Evolutionary conservation across 164 flowering plant species (phyloP).

Genomic region (Berberis thunbergii): DNA sequence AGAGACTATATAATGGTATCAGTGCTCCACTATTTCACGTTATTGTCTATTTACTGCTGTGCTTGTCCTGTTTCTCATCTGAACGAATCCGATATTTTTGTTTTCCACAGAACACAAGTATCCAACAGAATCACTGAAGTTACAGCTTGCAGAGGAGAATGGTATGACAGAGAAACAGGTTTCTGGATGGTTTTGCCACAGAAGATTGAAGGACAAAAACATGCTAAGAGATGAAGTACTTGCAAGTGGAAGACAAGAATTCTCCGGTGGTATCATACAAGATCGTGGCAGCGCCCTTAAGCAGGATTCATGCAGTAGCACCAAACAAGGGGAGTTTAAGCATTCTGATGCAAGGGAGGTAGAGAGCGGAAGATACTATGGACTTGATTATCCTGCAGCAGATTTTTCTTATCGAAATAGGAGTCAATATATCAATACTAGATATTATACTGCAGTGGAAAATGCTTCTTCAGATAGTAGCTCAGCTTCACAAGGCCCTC

Average conservation of each 20-base stretch:
- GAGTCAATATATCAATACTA: conserved; percentile 14
- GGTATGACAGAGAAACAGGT: conserved; percentile 89
- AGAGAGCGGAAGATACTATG: conserved; percentile 55
- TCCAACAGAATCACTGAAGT: conserved; percentile 65
- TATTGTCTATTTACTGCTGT: neutral
- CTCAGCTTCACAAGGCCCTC: conserved; percentile 46
- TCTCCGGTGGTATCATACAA: conserved; percentile 68
- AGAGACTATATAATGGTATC: conserved; percentile 71
- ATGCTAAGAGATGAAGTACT: conserved; percentile 32
- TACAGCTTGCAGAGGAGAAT: conserved; percentile 45
- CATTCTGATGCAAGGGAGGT: conserved; percentile 62
- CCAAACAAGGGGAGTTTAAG: conserved; percentile 56
- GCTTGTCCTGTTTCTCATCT: neutral
- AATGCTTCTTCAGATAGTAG: conserved; percentile 77
- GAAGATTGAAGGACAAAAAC: conserved; percentile 87
- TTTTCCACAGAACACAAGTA: conserved; percentile 69
- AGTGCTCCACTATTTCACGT: conserved; percentile 4
- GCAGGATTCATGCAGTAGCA: conserved; percentile 96
- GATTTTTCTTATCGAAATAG: conserved; percentile 28
- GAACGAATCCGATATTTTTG: conserved; percentile 2
- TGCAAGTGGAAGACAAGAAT: conserved; percentile 59
- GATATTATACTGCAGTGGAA: conserved; percentile 24
- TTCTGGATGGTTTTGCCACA: conserved; percentile 93
- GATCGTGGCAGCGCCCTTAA: conserved; percentile 71
- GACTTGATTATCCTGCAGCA: conserved; percentile 25